Evolutionary conservation across 2,329 filamentous ascomycete genomes (phyloP).

Genomic region (Beauveria bassiana): DNA sequence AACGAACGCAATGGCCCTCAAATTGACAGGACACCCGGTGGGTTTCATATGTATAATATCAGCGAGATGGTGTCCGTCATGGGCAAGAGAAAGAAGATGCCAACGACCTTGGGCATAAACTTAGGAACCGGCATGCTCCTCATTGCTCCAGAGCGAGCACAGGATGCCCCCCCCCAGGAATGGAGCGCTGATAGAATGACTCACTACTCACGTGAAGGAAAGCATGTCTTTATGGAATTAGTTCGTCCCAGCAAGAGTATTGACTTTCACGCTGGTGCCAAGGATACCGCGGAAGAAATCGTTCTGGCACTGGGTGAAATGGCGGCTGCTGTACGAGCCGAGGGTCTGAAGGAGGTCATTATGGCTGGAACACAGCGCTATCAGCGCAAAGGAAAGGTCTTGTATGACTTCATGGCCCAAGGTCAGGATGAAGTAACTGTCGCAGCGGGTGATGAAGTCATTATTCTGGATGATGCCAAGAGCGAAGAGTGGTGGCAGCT

Average conservation of each 20-base stretch:
- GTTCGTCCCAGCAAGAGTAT: slow-evolving; percentile 88
- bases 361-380: slow-evolving; percentile 62
- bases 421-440: slow-evolving; percentile 96
- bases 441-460: slow-evolving; percentile 78
- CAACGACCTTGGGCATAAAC: slow-evolving; percentile 93
- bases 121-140: slow-evolving; percentile 80
- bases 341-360: slow-evolving; percentile 76
- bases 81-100: slow-evolving; percentile 97
- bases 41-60: slow-evolving; percentile 92
- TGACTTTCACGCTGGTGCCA: slow-evolving; percentile 94
- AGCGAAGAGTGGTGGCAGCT: slow-evolving; percentile 99
- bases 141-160: slow-evolving; percentile 77
- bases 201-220: slow-evolving; percentile 97
- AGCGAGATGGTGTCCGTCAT: slow-evolving; percentile 96
- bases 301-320: slow-evolving; percentile 81
- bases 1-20: slow-evolving; percentile 30
- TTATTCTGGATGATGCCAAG: slow-evolving; percentile 80
- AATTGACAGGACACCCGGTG: slow-evolving; percentile 57
- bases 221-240: slow-evolving; percentile 93
- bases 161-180: slow-evolving; percentile 78
- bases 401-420: slow-evolving; percentile 96
- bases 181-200: slow-evolving; percentile 93
- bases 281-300: slow-evolving; percentile 94
- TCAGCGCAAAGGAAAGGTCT: slow-evolving; percentile 74
- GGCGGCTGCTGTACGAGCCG: slow-evolving; percentile 76